Evolutionary conservation across 805 yeast species (phyloP).

Genomic region (Yamadazyma endophytica): DNA sequence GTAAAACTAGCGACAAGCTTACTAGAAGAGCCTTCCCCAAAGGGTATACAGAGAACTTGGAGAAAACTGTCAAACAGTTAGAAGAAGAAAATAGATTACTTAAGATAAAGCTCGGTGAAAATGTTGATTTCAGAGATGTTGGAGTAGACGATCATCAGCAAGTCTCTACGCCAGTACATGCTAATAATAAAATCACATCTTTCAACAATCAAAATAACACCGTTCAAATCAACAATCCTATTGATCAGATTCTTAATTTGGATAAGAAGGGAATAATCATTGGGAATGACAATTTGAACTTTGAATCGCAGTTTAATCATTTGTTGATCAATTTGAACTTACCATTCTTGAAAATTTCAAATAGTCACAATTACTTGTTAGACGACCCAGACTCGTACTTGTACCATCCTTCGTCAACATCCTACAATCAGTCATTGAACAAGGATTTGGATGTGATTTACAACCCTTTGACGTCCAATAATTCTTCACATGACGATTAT

Average conservation of each 20-base stretch:
- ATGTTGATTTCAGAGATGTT: slow-evolving; percentile 1
- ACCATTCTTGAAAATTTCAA: slow-evolving; percentile 41
- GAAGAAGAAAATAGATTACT: slow-evolving; percentile 52
- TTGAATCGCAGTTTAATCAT: slow-evolving; percentile 43
- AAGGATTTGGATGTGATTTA: slow-evolving; percentile 35
- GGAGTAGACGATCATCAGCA: not conserved
- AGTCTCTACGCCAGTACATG: slow-evolving; percentile 2
- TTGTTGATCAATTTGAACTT: slow-evolving; percentile 38
- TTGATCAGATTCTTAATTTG: slow-evolving; percentile 42
- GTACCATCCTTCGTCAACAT: slow-evolving; percentile 37
- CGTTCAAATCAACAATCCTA: slow-evolving; percentile 34
- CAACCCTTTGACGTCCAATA: slow-evolving; percentile 34
- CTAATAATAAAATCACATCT: slow-evolving; percentile 8
- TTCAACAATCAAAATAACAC: slow-evolving; percentile 7
- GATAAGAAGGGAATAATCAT: slow-evolving; percentile 40
- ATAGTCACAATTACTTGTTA: slow-evolving; percentile 38
- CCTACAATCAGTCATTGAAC: slow-evolving; percentile 31
- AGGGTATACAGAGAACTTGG: slow-evolving; percentile 76
- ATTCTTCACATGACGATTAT: slow-evolving; percentile 15
- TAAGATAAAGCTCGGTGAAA: slow-evolving; percentile 21
- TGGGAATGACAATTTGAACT: slow-evolving; percentile 42
- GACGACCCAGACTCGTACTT: slow-evolving; percentile 41
- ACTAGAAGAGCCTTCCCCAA: slow-evolving; percentile 77
- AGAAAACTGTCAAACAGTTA: slow-evolving; percentile 53
- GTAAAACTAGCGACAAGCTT: slow-evolving; percentile 68